Percentiles rank a stretch among this genome's conserved stretches.
Evolutionary conservation across 345 rosid species (phyloP).

Genomic region (Populus davidiana): DNA sequence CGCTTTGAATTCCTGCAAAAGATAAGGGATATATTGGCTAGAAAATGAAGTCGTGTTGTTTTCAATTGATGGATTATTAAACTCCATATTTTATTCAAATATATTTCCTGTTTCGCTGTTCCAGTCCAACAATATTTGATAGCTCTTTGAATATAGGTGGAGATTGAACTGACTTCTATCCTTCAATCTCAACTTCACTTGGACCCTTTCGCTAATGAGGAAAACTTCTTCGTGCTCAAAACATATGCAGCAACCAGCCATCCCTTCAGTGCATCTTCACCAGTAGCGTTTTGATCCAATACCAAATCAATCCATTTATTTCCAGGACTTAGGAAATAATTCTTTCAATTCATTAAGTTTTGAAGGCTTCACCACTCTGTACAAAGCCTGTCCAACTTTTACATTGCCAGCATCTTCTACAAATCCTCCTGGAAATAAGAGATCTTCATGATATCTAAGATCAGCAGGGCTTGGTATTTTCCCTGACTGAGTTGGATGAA

Average conservation of each 20-base stretch:
- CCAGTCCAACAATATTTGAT: neutral
- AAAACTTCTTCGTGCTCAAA: slow-evolving; percentile 37
- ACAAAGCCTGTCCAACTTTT: slow-evolving; percentile 72
- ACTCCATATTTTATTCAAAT: neutral
- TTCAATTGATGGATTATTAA: neutral
- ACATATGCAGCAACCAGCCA: slow-evolving; percentile 90
- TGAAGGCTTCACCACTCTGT: slow-evolving; percentile 65
- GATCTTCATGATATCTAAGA: slow-evolving; percentile 70
- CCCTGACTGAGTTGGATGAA: slow-evolving; percentile 49
- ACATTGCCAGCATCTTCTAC: slow-evolving; percentile 81
- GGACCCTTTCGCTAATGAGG: neutral
- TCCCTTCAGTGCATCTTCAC: slow-evolving; percentile 90
- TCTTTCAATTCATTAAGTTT: slow-evolving; percentile 51
- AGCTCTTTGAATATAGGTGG: slow-evolving; percentile 4
- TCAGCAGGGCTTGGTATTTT: slow-evolving; percentile 79
- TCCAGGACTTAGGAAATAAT: slow-evolving; percentile 47
- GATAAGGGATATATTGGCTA: neutral
- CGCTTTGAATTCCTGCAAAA: neutral
- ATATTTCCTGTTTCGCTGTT: neutral
- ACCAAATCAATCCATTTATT: slow-evolving; percentile 65
- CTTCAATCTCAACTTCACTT: neutral
- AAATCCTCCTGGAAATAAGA: slow-evolving; percentile 71
- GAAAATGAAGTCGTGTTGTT: neutral
- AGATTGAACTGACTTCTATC: neutral
- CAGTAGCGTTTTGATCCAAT: slow-evolving; percentile 72